Base-by-base conservation (phyloP, 768 basidiomycete genomes). In the Trametes coccinea region DNA sequence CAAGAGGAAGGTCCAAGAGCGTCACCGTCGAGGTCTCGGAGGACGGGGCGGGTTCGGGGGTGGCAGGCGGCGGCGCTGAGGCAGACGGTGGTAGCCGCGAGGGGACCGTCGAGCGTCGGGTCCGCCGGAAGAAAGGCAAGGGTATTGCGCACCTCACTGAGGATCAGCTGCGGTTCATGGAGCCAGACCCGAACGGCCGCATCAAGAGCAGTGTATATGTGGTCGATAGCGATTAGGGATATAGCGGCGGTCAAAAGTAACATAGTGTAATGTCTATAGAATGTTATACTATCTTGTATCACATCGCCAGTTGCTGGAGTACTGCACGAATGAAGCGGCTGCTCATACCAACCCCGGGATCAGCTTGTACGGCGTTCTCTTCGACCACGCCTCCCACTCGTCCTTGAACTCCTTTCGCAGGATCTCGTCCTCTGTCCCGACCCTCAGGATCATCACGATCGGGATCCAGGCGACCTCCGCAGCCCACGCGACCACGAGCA, bases 131-230 rank as follows among this genome's bases (percentile, higher is more conserved):
- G 17, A 33, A 41, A 33, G 39, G 22, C 41, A 61, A 47, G 50
- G 22, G 49, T 5, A 63, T 22, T 17, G 56, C 53, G 34, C 45
- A 51, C 43, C 29, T 51, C 30, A 59, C 43, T 11, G 57, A 59
- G 31, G 57, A 54, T 39, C 44, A 62, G 37, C 48, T 64, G 45
- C 9, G 57, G 22, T 64, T 59, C 33, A 51, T 46, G 17, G 56
- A 60, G 45, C 69, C 69, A 0, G 61, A 59, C 22, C 61, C 53
- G 13, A 41, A 54, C 9, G 66, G 69, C 3, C 53, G 53, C n/a
- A 65, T 70, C 56, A 70, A 70, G 59, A 69, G 68, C 47, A 37
- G 40, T 4, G 64, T 62, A 33, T 69, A 67, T 45, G 56, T 70
- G 4, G 17, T 59, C 4, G 69, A 70, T 43, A 69, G 68, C 48